phyloP scores from a whole-genome alignment of 768 basidiomycete species.

The Leccinum variicolor region DNA sequence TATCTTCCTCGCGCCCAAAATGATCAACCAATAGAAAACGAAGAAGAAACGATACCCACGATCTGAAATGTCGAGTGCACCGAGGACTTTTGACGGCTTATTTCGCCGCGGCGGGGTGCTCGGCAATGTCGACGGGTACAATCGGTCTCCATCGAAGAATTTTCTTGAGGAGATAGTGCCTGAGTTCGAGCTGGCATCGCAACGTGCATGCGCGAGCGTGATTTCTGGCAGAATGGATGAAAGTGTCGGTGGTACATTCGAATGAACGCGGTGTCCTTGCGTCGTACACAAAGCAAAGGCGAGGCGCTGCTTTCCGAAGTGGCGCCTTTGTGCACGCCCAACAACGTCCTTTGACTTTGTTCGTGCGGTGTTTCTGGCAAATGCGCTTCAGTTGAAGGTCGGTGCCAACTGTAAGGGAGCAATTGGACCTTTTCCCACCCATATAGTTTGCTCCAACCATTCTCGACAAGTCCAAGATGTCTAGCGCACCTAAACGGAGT shows the following conservation, averaged over 20 bases:
- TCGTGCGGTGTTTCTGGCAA: slow-evolving; percentile 53
- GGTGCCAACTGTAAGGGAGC: neutral
- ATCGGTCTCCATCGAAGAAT: slow-evolving; percentile 2
- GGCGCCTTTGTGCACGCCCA: slow-evolving; percentile 52
- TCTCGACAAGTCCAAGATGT: neutral
- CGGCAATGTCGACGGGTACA: neutral
- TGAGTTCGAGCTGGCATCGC: neutral
- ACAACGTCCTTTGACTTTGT: slow-evolving; percentile 54
- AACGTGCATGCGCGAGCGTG: slow-evolving; percentile 26
- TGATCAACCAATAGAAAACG: slow-evolving; percentile 5
- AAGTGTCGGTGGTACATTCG: neutral
- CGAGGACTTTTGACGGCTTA: slow-evolving; percentile 23
- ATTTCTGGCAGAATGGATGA: slow-evolving; percentile 20
- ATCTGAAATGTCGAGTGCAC: slow-evolving; percentile 24
- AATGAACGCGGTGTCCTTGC: slow-evolving; percentile 7
- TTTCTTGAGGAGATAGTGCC: neutral
- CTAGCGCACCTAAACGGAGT: neutral
- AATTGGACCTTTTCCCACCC: slow-evolving; percentile 62
- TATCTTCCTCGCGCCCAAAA: slow-evolving; percentile 14
- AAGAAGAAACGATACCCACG: slow-evolving; percentile 18
- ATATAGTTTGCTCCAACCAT: slow-evolving; percentile 76
- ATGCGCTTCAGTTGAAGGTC: neutral
- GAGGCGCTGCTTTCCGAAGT: slow-evolving; percentile 60
- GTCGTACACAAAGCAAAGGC: slow-evolving; percentile 38
- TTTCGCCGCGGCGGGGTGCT: slow-evolving; percentile 5